Evolutionary conservation across 768 basidiomycete species (phyloP), one percentile per base, ranked within the genome.

Genomic region (Suillus variegatus): DNA sequence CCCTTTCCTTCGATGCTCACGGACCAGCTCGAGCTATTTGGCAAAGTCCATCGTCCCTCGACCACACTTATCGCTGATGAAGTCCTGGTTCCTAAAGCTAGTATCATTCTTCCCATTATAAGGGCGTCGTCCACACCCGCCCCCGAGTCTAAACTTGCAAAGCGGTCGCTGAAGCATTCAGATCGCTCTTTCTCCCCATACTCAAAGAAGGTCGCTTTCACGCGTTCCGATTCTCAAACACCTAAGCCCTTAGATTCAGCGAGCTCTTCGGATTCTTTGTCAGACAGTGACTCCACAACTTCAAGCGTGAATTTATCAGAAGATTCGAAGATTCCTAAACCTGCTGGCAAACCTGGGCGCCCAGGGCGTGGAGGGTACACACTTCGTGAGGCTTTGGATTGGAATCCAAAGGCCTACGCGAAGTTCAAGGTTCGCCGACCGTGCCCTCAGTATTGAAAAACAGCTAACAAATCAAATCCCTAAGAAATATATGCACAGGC

Each of bases 301-400:
- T 64, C 43, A 25, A 43, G 7, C 2, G 8, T 20, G 20, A 46
- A 18, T 46, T 28, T 16, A 7, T 65, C 60, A 46, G 69, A 69
- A 22, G 64, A 60, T 16, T 64, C 62, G 1, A 68, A 66, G 51
- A 75, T 76, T 35, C 64, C 72, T 40, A 76, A 76, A 43, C 75
- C 74, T 5, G 20, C 18, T 5, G 71, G 73, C 0, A 69, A 76
- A 52, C 69, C 65, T 16, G 74, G 72, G 18, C 54, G 62, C 16
- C 71, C 74, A 28, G 68, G 71, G 6, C 47, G 58, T 2, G 74
- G 73, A 12, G 72, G 75, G 2, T 76, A 76, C 44, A 75, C 56
- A 12, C 66, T 76, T 12, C 55, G 69, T 54, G 65, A 61, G 1
- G 69, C 65, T 0, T 49, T 76, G 6, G 47, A 56, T 8, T 75